A percentile compares a stretch with the other conserved stretches of the same genome.
Evolutionary conservation across 2,329 filamentous ascomycete genomes (phyloP).

Genomic region (Annulohypoxylon truncatum): DNA sequence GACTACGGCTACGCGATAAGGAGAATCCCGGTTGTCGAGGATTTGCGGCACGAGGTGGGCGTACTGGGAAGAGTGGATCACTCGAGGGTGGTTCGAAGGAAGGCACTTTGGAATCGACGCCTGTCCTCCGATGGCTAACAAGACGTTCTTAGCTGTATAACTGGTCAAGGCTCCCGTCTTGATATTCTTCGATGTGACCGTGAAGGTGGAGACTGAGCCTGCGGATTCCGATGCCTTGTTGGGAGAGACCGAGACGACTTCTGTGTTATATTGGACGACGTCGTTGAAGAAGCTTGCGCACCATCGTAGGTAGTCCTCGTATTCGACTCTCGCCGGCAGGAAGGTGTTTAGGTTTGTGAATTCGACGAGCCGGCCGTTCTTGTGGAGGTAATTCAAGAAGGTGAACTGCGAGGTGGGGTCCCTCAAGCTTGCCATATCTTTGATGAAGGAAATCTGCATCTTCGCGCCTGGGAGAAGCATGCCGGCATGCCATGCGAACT

Average conservation of each 20-base stretch:
- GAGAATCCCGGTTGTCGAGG: conserved; percentile 64
- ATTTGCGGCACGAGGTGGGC: conserved; percentile 71
- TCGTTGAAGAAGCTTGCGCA: conserved; percentile 83
- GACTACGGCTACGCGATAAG: conserved; percentile 83
- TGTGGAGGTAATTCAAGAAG: conserved; percentile 92
- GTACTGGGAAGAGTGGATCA: conserved; percentile 92
- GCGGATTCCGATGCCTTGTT: conserved; percentile 59
- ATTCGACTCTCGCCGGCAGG: conserved; percentile 85
- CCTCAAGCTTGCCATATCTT: conserved; percentile 90
- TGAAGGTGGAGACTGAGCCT: conserved; percentile 71
- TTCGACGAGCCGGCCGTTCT: conserved; percentile 82
- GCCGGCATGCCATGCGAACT: conserved; percentile 92
- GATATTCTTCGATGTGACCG: conserved; percentile 72
- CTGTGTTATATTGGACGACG: conserved; percentile 78
- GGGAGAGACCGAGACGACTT: conserved; percentile 78
- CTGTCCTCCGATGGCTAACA: conserved; percentile 69
- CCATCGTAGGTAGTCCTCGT: conserved; percentile 96
- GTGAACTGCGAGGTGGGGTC: conserved; percentile 93
- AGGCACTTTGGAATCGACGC: conserved; percentile 77
- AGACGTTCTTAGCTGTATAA: conserved; percentile 72
- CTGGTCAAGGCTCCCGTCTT: conserved; percentile 65
- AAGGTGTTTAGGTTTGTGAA: conserved; percentile 95
- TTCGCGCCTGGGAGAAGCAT: conserved; percentile 94
- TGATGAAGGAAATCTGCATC: conserved; percentile 99
- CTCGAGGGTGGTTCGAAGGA: conserved; percentile 74